A percentile compares a stretch with the other conserved stretches of the same genome.
These are phyloP conservation scores for Populus pruinosa DNA, from an alignment of 345 rosid species.

Conservation along the genomic window DNA sequence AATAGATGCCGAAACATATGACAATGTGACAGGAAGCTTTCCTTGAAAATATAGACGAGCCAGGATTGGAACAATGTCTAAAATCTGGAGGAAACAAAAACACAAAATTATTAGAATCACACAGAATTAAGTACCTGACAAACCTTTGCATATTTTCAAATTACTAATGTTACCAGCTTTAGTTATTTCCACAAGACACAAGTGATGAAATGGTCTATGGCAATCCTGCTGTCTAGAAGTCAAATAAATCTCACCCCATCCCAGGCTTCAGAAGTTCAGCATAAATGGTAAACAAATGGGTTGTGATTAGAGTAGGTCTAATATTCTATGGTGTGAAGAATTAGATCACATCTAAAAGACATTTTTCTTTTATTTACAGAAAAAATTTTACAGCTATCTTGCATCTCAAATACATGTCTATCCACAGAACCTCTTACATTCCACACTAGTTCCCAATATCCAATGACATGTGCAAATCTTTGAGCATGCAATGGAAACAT, in stretches of 20 bases:
- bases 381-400: not conserved
- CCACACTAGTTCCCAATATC: not conserved
- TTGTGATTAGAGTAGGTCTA: not conserved
- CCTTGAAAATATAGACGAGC: conserved; percentile 72
- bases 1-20: conserved; percentile 79
- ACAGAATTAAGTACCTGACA: not conserved
- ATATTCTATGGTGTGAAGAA: not conserved
- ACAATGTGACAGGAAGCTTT: conserved; percentile 73
- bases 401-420: not conserved
- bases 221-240: not conserved
- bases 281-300: not conserved
- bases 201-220: not conserved
- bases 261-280: not conserved
- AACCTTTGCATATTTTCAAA: not conserved
- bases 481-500: not conserved
- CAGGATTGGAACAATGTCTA: conserved; percentile 60
- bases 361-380: not conserved
- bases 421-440: not conserved
- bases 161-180: not conserved
- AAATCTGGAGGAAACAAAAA: conserved; percentile 42
- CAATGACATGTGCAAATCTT: not conserved
- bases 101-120: not conserved
- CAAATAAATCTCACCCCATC: not conserved
- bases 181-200: not conserved
- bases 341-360: not conserved